A percentile compares a stretch with the other conserved stretches of the same genome.
phyloP scores from a whole-genome alignment of 768 basidiomycete genomes.

The Coprinopsis cinerea region DNA sequence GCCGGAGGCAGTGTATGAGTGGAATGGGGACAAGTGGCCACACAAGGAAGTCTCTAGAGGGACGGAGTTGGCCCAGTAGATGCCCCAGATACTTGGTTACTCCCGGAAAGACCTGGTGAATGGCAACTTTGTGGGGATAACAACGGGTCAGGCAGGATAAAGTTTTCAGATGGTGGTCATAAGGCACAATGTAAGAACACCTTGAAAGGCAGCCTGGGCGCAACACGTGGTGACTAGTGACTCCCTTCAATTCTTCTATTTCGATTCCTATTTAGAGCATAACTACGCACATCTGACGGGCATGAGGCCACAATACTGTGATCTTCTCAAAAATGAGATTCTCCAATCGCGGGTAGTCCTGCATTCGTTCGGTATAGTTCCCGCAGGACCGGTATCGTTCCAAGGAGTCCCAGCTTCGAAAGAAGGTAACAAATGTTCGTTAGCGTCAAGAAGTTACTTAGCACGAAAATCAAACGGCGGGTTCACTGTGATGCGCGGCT shows the following conservation, averaged over 20 bases:
- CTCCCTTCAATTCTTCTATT: background rate
- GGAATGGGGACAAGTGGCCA: background rate
- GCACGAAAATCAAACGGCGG: background rate
- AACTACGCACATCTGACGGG: background rate
- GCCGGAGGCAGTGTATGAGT: background rate
- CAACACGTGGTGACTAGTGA: constrained; percentile 1
- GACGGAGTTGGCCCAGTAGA: background rate
- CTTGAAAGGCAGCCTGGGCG: background rate
- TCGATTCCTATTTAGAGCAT: background rate
- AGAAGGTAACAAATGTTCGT: background rate
- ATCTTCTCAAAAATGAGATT: background rate
- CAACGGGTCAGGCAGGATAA: constrained; percentile 1
- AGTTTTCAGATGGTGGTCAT: constrained; percentile 6
- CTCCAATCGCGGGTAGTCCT: constrained; percentile 2
- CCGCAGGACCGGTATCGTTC: background rate
- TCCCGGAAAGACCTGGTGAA: background rate
- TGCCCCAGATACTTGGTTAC: background rate
- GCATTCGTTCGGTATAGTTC: background rate
- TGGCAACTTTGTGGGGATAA: constrained; percentile 2
- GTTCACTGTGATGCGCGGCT: background rate
- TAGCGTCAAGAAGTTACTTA: background rate
- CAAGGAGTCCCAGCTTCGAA: constrained; percentile 1
- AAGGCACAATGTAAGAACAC: constrained; percentile 2
- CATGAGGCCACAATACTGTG: constrained; percentile 1
- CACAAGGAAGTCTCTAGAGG: background rate